These are phyloP conservation scores for Lenzites betulinus DNA, from an alignment of 768 basidiomycete genomes.

Conservation along the genomic window DNA sequence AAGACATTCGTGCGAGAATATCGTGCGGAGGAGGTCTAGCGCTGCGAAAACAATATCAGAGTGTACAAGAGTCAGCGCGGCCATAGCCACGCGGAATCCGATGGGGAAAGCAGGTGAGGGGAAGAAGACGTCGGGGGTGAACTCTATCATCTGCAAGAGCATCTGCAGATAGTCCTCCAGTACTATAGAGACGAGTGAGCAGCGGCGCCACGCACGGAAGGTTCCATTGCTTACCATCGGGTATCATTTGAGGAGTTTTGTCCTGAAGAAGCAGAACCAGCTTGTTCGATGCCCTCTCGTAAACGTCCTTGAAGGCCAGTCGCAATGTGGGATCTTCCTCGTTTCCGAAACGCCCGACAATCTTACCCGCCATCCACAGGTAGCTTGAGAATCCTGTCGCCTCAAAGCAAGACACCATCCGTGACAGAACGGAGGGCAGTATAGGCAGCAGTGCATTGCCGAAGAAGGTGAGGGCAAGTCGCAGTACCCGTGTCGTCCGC, in stretches of 20 bases:
- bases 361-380: constrained; percentile 92
- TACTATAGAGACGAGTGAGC: constrained; percentile 49
- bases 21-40: constrained; percentile 75
- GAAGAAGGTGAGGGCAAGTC: constrained; percentile 84
- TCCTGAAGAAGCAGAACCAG: constrained; percentile 66
- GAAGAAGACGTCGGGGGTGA: constrained; percentile 77
- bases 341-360: constrained; percentile 75
- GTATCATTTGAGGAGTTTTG: constrained; percentile 71
- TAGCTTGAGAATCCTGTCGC: constrained; percentile 81
- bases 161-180: constrained; percentile 93
- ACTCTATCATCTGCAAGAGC: constrained; percentile 64
- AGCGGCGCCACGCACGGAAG: not conserved
- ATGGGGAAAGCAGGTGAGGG: constrained; percentile 74
- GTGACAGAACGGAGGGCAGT: constrained; percentile 66
- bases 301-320: constrained; percentile 59
- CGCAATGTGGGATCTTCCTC: constrained; percentile 59
- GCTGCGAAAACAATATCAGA: constrained; percentile 80
- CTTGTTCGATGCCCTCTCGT: constrained; percentile 76
- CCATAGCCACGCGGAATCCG: constrained; percentile 75
- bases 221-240: constrained; percentile 71
- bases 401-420: constrained; percentile 82
- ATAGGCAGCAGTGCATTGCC: constrained; percentile 64
- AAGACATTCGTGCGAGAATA: constrained; percentile 77
- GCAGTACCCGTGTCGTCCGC: constrained; percentile 78
- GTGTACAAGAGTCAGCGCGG: constrained; percentile 80